A percentile compares a stretch with the other conserved stretches of the same genome.
These are phyloP conservation scores for Colletotrichum sp. DNA, from an alignment of 2,329 filamentous ascomycete species.

Conservation along the genomic window DNA sequence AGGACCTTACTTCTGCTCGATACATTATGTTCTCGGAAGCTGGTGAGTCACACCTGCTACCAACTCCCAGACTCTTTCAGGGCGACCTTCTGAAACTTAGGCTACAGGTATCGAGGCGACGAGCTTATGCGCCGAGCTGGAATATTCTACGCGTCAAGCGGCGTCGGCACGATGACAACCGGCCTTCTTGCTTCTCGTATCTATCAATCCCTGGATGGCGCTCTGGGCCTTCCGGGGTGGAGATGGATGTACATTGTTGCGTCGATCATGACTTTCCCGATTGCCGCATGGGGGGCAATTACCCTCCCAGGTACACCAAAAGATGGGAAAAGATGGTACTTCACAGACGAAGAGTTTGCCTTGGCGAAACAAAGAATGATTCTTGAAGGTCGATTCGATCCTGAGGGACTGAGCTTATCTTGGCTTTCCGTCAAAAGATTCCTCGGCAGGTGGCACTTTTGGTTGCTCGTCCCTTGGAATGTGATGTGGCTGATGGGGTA, in stretches of 20 bases:
- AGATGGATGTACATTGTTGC: constrained; percentile 1
- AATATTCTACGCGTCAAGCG: background rate
- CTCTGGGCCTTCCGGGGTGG: background rate
- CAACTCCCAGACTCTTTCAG: background rate
- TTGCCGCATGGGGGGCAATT: background rate
- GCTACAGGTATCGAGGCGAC: background rate
- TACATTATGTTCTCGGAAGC: background rate
- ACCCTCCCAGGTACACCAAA: background rate
- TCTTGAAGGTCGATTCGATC: background rate
- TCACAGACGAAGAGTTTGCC: background rate
- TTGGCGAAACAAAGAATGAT: background rate
- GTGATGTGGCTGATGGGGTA: constrained; percentile 16
- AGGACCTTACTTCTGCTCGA: background rate
- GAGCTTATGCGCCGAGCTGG: background rate
- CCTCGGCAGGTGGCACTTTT: constrained; percentile 16
- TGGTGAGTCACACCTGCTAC: background rate
- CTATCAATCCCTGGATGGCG: background rate
- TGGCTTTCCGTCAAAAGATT: background rate
- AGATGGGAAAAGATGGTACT: background rate
- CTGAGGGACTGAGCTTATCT: background rate
- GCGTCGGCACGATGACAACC: background rate
- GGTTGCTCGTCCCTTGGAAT: constrained; percentile 21
- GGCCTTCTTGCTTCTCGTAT: background rate
- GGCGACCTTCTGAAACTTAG: background rate
- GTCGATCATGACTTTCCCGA: background rate